Conservation (phyloP, 2,329 filamentous ascomycete species). For the Stagonosporopsis cucurbitacearum region DNA sequence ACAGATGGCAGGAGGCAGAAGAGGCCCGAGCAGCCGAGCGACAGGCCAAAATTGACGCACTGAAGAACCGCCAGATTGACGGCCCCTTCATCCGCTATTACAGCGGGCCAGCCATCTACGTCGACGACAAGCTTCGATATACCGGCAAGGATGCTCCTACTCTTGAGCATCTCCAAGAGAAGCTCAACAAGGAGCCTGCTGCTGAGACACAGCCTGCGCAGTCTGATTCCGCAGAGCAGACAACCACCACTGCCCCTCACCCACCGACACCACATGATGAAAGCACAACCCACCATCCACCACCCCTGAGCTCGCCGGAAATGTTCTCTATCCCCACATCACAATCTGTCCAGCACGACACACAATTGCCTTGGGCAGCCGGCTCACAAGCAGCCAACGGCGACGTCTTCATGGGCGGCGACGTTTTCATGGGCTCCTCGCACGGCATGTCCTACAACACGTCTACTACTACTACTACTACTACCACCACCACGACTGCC, state of each 20-base stretch:
- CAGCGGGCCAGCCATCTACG: constrained; percentile 88
- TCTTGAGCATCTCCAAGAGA: constrained; percentile 47
- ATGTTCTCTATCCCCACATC: constrained; percentile 25
- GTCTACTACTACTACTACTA: background rate
- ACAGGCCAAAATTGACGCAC: constrained; percentile 79
- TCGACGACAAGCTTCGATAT: constrained; percentile 74
- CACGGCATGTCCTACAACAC: constrained; percentile 22
- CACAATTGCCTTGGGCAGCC: constrained; percentile 30
- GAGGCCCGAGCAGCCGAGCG: constrained; percentile 86
- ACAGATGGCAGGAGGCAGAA: constrained; percentile 92
- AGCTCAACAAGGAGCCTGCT: constrained; percentile 40
- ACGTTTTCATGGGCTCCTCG: constrained; percentile 21
- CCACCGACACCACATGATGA: constrained; percentile 10
- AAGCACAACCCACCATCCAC: constrained; percentile 16
- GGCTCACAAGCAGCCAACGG: constrained; percentile 32
- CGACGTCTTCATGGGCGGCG: constrained; percentile 32
- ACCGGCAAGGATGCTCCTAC: constrained; percentile 61
- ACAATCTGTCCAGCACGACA: constrained; percentile 21
- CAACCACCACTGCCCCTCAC: background rate
- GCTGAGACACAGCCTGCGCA: constrained; percentile 15
- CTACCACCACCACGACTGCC: constrained; percentile 21
- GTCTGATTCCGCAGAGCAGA: constrained; percentile 8
- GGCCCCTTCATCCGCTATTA: constrained; percentile 91
- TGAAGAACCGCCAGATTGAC: constrained; percentile 84
- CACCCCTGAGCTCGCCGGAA: constrained; percentile 20